These are phyloP conservation scores for Pyricularia grisea DNA, from an alignment of 2,329 filamentous ascomycete species.

Conservation along the genomic window DNA sequence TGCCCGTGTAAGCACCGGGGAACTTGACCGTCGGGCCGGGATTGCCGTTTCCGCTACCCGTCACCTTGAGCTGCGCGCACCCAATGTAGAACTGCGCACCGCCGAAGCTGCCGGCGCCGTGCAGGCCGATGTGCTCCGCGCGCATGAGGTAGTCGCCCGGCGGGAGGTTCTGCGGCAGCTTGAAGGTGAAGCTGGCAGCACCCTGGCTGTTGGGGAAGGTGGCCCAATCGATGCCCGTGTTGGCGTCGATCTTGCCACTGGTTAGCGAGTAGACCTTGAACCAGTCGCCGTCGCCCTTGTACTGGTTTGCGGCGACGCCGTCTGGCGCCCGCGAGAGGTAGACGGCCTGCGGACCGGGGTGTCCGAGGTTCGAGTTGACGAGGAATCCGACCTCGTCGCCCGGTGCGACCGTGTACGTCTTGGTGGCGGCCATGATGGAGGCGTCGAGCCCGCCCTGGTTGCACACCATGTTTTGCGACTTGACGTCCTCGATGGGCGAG, in stretches of 20 bases:
- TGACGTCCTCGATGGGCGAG: slow-evolving; percentile 28
- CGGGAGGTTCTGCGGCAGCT: slow-evolving; percentile 26
- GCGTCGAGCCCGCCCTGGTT: slow-evolving; percentile 21
- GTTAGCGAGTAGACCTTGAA: slow-evolving; percentile 10
- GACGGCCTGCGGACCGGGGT: slow-evolving; percentile 27
- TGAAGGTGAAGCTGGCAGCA: slow-evolving; percentile 16
- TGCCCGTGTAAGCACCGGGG: slow-evolving; percentile 2
- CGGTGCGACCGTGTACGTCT: slow-evolving; percentile 24
- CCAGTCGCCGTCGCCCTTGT: slow-evolving; percentile 10
- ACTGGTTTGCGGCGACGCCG: slow-evolving; percentile 8
- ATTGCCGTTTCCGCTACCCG: background rate
- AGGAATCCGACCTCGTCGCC: slow-evolving; percentile 32
- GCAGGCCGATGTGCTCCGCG: slow-evolving; percentile 9
- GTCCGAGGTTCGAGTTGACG: slow-evolving; percentile 22
- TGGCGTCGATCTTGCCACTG: background rate
- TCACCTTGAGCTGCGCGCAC: slow-evolving; percentile 7
- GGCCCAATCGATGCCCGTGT: background rate
- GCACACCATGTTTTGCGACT: slow-evolving; percentile 26
- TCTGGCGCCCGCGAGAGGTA: slow-evolving; percentile 17
- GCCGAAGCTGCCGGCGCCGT: slow-evolving; percentile 5
- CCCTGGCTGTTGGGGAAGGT: slow-evolving; percentile 4
- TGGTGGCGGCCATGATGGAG: slow-evolving; percentile 24
- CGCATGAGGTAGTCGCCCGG: slow-evolving; percentile 13
- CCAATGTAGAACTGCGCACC: slow-evolving; percentile 11
- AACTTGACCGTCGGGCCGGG: slow-evolving; percentile 3